phyloP scores from a whole-genome alignment of 2,329 filamentous ascomycete species.

The Thielaviopsis musarum region DNA sequence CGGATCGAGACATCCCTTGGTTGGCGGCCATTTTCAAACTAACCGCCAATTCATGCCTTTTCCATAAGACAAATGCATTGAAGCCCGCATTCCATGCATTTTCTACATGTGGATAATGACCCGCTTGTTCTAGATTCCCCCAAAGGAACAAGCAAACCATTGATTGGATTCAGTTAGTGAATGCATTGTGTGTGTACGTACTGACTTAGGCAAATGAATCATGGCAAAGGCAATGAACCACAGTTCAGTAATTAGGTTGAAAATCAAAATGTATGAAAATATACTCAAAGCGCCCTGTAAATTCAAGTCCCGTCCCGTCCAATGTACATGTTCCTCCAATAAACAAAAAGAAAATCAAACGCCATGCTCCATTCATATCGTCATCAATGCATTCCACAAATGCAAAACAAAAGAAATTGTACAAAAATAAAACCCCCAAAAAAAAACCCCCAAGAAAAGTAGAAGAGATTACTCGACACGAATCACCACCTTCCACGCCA shows the following conservation, averaged over 20 bases:
- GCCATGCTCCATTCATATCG: neutral
- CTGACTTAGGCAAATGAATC: too few species aligned
- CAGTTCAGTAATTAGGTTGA: too few species aligned
- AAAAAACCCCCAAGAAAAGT: neutral
- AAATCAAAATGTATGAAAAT: too few species aligned
- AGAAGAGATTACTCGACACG: slow-evolving; percentile 31
- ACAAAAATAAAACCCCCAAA: neutral
- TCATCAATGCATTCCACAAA: neutral
- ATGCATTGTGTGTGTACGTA: too few species aligned
- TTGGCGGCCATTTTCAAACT: neutral
- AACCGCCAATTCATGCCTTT: neutral
- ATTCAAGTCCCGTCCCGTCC: neutral
- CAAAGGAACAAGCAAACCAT: too few species aligned
- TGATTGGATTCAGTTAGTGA: too few species aligned
- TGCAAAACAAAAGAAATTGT: neutral
- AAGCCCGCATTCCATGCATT: neutral
- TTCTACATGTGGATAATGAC: too few species aligned
- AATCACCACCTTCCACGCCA: slow-evolving; percentile 53
- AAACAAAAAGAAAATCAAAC: neutral
- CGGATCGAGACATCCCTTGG: neutral
- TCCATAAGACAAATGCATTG: neutral
- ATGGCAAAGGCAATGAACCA: too few species aligned
- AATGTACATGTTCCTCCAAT: neutral
- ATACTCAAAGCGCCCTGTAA: neutral
- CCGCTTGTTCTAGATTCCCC: too few species aligned